A percentile compares a stretch with the other conserved stretches of the same genome.
Evolutionary conservation across 179 eudicot genomes (phyloP).

Genomic region (Sideroxylon spinosum): DNA sequence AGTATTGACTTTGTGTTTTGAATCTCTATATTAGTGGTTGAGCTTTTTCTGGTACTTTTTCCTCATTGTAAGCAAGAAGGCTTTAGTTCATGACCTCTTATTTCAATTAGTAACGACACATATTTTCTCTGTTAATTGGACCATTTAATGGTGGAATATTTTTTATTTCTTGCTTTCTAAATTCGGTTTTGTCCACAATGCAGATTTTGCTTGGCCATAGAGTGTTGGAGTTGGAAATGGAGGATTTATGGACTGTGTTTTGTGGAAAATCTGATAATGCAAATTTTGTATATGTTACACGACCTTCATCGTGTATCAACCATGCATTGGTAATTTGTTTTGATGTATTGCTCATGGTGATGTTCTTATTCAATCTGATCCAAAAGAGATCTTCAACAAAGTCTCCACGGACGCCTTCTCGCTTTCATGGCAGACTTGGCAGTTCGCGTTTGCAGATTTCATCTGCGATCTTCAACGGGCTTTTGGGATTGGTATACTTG

Average conservation of each 20-base stretch:
- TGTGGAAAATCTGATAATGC: constrained; percentile 42
- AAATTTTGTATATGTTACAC: constrained; percentile 28
- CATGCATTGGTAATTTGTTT: constrained; percentile 38
- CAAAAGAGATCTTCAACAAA: constrained; percentile 33
- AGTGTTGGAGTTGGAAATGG: constrained; percentile 30
- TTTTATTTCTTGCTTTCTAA: not conserved
- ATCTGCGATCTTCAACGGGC: constrained; percentile 53
- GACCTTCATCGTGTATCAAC: constrained; percentile 57
- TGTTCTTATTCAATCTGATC: constrained; percentile 38
- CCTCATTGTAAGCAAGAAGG: not conserved
- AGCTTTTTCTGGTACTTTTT: not conserved
- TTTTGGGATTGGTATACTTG: constrained; percentile 48
- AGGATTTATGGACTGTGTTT: constrained; percentile 43
- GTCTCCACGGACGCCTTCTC: constrained; percentile 4
- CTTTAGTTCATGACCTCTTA: not conserved
- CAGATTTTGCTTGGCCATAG: constrained; percentile 14
- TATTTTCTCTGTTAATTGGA: not conserved
- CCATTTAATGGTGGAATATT: not conserved
- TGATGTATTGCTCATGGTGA: constrained; percentile 39
- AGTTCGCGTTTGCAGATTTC: constrained; percentile 29
- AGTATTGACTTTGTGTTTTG: not conserved
- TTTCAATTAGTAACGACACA: not conserved
- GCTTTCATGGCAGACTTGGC: constrained; percentile 13
- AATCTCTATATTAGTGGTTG: not conserved
- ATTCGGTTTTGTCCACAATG: not conserved